Base-by-base conservation (phyloP, 345 rosid genomes). In the Bruguiera parviflora region DNA sequence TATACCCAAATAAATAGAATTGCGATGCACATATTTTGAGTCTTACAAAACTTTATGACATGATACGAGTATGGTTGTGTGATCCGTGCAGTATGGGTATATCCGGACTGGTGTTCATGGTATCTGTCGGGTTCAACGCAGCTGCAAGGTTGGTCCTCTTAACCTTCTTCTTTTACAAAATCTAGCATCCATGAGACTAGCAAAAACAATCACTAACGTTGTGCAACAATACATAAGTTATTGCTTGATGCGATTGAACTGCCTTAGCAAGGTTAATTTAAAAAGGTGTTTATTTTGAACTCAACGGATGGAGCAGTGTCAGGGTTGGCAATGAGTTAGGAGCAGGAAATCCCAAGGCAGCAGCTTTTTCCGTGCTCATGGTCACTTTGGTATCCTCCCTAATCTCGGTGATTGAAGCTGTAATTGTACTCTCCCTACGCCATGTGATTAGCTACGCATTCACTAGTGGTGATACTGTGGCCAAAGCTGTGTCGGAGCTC, bases 101-200 rank as follows among this genome's bases (percentile, higher is more conserved):
- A 73, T 56, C 63, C 9, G 92, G 90, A 19, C 35, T 85, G 65
- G 21, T 85, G 53, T 87, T 88, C 68, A 92, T 87, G 92, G 85
- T 92, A n/a, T 85, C 98, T 0, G 85, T 87, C 18, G 98, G 98
- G 20, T 92, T 92, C 81, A 92, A 90, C 60, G 96, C 98, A 5
- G 96, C 96, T 59, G 96, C 86, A 62, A 90, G 98, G 96, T 90
- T 79, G 29, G 77, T 71, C 53, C 37, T 56, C 31, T 27, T 3
- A 21, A 15, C 6, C 19, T 0, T 56, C 15, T 24, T 56, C 3
- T 10, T 24, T 2, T 21, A 18, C 18, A 22, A 21, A 56, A 56
- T 16, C 59, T 15, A 56, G 18, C 5, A 24, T 55, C 5, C 24
- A 55, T 3, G 24, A 10, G 31, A 24, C 25, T 11, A 24, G 7